Evolutionary conservation across 441 rosid species (phyloP).

Genomic region (Populus tomentosa): DNA sequence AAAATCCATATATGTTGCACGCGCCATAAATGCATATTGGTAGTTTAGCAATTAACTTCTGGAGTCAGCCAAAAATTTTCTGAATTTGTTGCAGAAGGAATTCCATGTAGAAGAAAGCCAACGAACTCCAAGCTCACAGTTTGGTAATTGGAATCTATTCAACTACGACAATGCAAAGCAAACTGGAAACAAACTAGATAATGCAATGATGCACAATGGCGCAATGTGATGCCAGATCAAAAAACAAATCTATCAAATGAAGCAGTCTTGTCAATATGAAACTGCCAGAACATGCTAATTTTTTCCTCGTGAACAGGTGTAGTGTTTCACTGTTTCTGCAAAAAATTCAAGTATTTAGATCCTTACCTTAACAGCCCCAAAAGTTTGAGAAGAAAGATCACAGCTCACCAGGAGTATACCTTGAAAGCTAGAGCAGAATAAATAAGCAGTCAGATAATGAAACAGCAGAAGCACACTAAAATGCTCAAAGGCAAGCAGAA

Average conservation of each 20-base stretch:
- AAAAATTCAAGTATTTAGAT: neutral
- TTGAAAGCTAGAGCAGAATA: conserved; percentile 48
- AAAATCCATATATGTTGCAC: neutral
- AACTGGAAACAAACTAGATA: neutral
- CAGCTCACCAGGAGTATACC: conserved; percentile 65
- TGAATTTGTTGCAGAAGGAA: neutral
- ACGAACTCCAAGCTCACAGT: neutral
- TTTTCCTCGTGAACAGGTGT: neutral
- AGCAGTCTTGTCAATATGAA: neutral
- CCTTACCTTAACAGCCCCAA: conserved; percentile 59
- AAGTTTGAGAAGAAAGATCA: conserved; percentile 46
- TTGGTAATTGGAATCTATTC: neutral
- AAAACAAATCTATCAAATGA: neutral
- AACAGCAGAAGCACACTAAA: conserved; percentile 2
- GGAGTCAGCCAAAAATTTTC: neutral
- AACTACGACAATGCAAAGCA: neutral
- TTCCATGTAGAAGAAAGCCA: neutral
- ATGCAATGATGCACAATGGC: neutral
- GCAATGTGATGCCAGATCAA: neutral
- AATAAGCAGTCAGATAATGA: conserved; percentile 15
- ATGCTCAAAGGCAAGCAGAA: neutral
- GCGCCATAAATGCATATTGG: neutral
- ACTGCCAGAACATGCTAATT: neutral
- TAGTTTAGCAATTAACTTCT: neutral
- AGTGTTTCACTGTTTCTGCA: neutral